Conservation (phyloP, 257 asterid genomes). For the Striga asiatica region DNA sequence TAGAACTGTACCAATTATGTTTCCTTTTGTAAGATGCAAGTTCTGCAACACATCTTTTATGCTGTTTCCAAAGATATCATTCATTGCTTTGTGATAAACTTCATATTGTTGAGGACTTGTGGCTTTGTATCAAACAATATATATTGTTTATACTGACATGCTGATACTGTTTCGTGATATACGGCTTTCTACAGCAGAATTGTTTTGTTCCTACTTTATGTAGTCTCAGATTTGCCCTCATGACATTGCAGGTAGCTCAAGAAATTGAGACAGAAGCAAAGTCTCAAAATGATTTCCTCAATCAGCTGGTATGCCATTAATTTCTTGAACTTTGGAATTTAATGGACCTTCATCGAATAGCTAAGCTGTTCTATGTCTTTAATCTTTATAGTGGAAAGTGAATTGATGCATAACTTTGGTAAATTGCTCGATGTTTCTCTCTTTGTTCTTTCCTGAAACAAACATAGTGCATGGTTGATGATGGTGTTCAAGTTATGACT, state of each 20-base stretch:
- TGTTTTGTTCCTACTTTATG: neutral
- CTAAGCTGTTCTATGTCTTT: neutral
- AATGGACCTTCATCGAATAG: neutral
- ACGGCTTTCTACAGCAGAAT: neutral
- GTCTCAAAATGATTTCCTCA: slow-evolving; percentile 79
- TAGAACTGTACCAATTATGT: neutral
- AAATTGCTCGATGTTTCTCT: too few species aligned
- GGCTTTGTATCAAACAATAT: neutral
- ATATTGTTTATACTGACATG: neutral
- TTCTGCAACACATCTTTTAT: too few species aligned
- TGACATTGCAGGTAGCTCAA: slow-evolving; percentile 69
- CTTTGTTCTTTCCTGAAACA: too few species aligned
- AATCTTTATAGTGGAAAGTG: neutral
- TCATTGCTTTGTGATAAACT: neutral
- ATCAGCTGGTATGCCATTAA: slow-evolving; percentile 40
- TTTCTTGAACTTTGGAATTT: neutral
- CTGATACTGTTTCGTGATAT: neutral
- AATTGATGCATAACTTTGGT: neutral
- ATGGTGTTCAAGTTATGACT: too few species aligned
- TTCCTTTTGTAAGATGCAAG: too few species aligned
- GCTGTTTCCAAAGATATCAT: neutral
- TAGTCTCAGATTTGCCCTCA: neutral
- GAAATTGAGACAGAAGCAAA: slow-evolving; percentile 78
- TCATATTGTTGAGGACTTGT: neutral
- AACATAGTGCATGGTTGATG: too few species aligned